Percentiles rank a stretch among this genome's conserved stretches.
Evolutionary conservation across 306 rosid species (phyloP).

Genomic region (Dalbergia oliveri): DNA sequence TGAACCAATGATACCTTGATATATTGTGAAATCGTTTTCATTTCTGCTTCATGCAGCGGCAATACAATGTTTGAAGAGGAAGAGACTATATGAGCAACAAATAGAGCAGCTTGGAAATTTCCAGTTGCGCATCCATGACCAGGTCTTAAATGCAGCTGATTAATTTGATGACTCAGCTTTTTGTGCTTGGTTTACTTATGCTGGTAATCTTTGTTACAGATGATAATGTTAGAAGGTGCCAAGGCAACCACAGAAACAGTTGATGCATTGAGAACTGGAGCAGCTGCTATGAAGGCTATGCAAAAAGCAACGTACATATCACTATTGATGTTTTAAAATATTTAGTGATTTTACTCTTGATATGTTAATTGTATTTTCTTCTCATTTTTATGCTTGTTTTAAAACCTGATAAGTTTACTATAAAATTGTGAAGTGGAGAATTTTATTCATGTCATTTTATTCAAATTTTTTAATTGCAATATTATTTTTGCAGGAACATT

Average conservation of each 20-base stretch:
- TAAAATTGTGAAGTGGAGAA: conserved; percentile 11
- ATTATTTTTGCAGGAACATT: conserved; percentile 68
- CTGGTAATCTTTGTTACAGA: conserved; percentile 59
- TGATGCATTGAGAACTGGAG: conserved; percentile 97
- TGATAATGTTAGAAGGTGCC: conserved; percentile 98
- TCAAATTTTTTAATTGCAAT: conserved; percentile 36
- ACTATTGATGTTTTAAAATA: conserved; percentile 2
- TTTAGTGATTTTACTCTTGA: conserved; percentile 26
- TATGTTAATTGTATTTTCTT: conserved; percentile 3
- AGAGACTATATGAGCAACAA: conserved; percentile 93
- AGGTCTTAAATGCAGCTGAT: conserved; percentile 61
- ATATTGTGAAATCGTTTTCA: conserved; percentile 4
- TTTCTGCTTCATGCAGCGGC: conserved; percentile 70
- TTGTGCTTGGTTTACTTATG: conserved; percentile 12
- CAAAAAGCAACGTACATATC: conserved; percentile 85
- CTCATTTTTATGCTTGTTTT: conserved; percentile 22
- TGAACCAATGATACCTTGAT: background rate
- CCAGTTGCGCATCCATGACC: conserved; percentile 96
- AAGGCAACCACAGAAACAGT: conserved; percentile 99
- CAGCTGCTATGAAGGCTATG: conserved; percentile 99
- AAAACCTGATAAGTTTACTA: background rate
- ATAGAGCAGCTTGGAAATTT: conserved; percentile 98
- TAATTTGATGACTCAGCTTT: background rate
- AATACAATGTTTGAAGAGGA: conserved; percentile 96
- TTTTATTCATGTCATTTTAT: background rate